Base-by-base conservation (phyloP, 1,284 basidiomycete genomes). In the Papiliotrema flavescens region DNA sequence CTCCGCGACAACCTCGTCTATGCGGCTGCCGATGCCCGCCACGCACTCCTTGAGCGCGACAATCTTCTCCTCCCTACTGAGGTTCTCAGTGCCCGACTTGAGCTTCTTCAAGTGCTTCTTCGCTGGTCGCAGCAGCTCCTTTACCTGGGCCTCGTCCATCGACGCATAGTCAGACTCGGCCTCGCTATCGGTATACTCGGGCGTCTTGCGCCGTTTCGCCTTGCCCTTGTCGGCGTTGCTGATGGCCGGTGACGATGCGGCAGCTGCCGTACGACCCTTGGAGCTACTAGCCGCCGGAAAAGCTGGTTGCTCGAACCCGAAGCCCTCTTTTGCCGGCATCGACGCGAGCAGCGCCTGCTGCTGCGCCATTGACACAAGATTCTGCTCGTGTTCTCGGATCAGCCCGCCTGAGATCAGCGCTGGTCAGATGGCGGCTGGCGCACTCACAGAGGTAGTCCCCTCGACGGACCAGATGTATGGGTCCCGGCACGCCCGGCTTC, bases 91-190 rank as follows among this genome's bases (percentile, higher is more conserved):
- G 17, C 90, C 90, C 47, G 89, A 79, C 76, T 96, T 95, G 49
- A 98, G 82, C 79, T 90, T 88, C 86, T 97, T 97, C 87, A 99
- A 81, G 75, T 97, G 90, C 76, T 90, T 90, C 82, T 98, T 98
- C 59, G 97, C 95, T 2, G 96, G 96, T 48, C 96, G 84, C 62
- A 99, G 77, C 68, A 94, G 86, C 77, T 98, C 94, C 78, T 99
- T 99, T 46, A 95, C 96, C 19, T 88, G 81, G 28, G 80, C 82
- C 76, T 98, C 96, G 70, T 98, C 95, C 94, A 98, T 98, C 5
- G 91, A 95, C 11, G 89, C 88, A 64, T 89, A 71, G 46, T 61
- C 61, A 2, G 64, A 91, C 73, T 93, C 90, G 60, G 91, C 88
- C 61, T 79, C 88, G 1, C 90, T 92, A 71, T 94, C 89, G 2